These are phyloP conservation scores for Hibiscus tridactylites DNA, from an alignment of 345 rosid species.

Conservation along the genomic window DNA sequence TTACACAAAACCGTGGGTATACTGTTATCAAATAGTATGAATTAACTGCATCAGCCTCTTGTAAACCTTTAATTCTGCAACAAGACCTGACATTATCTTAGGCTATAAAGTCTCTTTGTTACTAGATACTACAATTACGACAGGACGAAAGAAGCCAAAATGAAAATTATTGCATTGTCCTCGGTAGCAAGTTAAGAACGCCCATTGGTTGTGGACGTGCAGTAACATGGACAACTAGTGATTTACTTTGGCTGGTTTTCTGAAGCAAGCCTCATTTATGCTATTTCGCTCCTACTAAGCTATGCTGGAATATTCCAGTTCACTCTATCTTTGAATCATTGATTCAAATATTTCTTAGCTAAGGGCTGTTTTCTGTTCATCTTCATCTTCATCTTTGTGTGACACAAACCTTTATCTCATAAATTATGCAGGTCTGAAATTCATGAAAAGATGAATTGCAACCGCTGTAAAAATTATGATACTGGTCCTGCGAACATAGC, in stretches of 20 bases:
- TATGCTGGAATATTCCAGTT: neutral
- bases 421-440: conserved; percentile 4
- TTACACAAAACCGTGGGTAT: neutral
- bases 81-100: neutral
- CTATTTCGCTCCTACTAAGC: neutral
- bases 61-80: neutral
- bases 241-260: neutral
- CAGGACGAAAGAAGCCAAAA: neutral
- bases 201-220: neutral
- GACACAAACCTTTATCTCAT: neutral
- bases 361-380: neutral
- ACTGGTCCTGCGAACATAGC: neutral
- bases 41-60: neutral
- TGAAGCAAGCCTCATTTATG: neutral
- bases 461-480: neutral
- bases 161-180: neutral
- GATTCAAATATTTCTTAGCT: neutral
- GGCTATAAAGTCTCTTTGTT: neutral
- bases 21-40: neutral
- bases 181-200: neutral
- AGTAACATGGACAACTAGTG: neutral
- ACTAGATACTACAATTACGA: neutral
- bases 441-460: conserved; percentile 9
- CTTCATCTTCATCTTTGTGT: neutral
- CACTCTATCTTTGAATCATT: neutral